A percentile compares a stretch with the other conserved stretches of the same genome.
phyloP scores from a whole-genome alignment of 2,329 filamentous ascomycete species.

The Lecanosticta acicola region DNA sequence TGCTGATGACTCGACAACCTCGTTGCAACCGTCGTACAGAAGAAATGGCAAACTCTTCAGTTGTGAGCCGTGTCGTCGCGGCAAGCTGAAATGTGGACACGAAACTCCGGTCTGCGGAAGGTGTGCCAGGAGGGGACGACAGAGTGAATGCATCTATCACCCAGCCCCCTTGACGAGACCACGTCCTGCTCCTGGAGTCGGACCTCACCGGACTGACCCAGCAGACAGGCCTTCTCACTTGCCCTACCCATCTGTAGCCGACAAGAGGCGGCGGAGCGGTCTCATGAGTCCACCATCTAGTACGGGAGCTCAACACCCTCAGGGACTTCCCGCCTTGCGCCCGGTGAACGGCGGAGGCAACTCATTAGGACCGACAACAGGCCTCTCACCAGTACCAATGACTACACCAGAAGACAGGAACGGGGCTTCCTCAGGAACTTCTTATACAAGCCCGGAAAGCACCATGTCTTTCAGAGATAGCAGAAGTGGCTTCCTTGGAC shows the following conservation, averaged over 20 bases:
- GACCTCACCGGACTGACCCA: conserved; percentile 15
- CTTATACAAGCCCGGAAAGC: conserved; percentile 19
- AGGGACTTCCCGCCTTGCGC: conserved; percentile 9
- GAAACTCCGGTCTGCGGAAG: conserved; percentile 29
- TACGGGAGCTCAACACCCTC: conserved; percentile 8
- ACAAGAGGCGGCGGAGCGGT: conserved; percentile 3
- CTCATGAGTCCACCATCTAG: conserved; percentile 21
- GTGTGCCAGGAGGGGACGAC: conserved; percentile 28
- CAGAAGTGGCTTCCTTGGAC: conserved; percentile 30
- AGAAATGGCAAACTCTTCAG: conserved; percentile 33
- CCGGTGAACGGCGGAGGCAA: conserved; percentile 1
- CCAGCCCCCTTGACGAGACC: conserved; percentile 31
- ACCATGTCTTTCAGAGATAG: conserved; percentile 25
- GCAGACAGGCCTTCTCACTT: conserved; percentile 6
- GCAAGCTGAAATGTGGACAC: conserved; percentile 34
- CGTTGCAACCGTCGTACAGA: conserved; percentile 21
- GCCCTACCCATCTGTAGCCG: conserved; percentile 9
- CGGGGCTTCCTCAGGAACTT: conserved; percentile 15
- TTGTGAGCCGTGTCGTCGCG: conserved; percentile 32
- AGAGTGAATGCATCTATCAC: conserved; percentile 32
- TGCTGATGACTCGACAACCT: conserved; percentile 1
- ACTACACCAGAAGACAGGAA: conserved; percentile 12
- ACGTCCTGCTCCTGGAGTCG: conserved; percentile 9
- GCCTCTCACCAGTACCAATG: conserved; percentile 6
- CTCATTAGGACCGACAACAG: conserved; percentile 4